These are phyloP conservation scores for Geranium rotundifolium DNA, from an alignment of 345 rosid genomes.

Conservation along the genomic window DNA sequence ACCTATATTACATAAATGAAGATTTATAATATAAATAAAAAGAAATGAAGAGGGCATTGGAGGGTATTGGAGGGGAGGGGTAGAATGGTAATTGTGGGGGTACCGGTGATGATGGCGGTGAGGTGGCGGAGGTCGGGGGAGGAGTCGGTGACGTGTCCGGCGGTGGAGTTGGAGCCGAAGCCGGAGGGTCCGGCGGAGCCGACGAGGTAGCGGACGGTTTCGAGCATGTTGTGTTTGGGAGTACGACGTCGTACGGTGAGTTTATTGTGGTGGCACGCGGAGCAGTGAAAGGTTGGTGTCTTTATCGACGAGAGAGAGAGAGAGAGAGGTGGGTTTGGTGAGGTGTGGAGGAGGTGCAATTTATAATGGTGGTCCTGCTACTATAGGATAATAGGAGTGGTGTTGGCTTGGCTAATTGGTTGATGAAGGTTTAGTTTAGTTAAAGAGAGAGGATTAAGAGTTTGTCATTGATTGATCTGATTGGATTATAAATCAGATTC, in stretches of 20 bases:
- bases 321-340: not conserved
- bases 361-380: not conserved
- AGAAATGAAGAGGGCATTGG: too few species aligned
- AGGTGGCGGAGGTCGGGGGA: constrained; percentile 43
- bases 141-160: constrained; percentile 58
- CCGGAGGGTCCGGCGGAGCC: constrained; percentile 78
- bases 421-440: too few species aligned
- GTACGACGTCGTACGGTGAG: too few species aligned
- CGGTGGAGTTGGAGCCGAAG: constrained; percentile 84
- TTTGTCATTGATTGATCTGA: too few species aligned
- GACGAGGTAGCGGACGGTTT: constrained; percentile 57
- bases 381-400: not conserved
- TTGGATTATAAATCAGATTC: too few species aligned
- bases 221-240: constrained; percentile 42
- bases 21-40: not conserved
- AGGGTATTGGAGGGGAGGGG: too few species aligned
- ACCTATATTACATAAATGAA: constrained; percentile 22
- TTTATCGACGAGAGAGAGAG: not conserved
- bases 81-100: too few species aligned
- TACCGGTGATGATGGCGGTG: constrained; percentile 89
- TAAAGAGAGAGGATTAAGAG: too few species aligned
- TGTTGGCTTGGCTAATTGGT: too few species aligned
- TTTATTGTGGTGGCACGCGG: too few species aligned
- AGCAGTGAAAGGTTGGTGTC: not conserved
- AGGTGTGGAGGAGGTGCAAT: not conserved